Evolutionary conservation across 768 basidiomycete genomes (phyloP).

Genomic region (Trametes punicea): DNA sequence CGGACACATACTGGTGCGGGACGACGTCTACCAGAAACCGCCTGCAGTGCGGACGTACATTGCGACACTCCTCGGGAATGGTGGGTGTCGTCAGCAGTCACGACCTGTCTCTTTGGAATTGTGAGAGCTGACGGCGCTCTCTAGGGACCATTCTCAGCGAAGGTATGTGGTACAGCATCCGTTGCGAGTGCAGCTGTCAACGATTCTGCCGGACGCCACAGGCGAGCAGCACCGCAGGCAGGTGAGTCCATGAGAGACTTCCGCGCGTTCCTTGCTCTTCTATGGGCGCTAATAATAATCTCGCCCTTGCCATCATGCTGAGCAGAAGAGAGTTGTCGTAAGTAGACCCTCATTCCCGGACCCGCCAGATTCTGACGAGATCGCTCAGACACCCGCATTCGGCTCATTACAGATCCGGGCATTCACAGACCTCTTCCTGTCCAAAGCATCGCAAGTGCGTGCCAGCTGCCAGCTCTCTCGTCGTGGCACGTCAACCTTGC

Average conservation of each 20-base stretch:
- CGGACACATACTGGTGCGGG: constrained; percentile 58
- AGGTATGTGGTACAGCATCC: constrained; percentile 19
- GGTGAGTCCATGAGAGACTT: constrained; percentile 20
- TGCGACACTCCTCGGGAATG: constrained; percentile 41
- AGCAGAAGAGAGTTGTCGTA: constrained; percentile 1
- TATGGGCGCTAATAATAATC: neutral
- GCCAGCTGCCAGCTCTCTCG: neutral
- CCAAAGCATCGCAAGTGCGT: constrained; percentile 49
- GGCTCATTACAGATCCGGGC: constrained; percentile 55
- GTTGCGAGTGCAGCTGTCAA: too few relatives aligned
- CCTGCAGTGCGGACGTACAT: constrained; percentile 37
- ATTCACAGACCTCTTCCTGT: constrained; percentile 52
- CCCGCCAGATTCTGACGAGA: too few relatives aligned
- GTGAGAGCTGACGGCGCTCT: neutral
- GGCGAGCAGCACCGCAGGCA: constrained; percentile 38
- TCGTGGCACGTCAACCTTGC: too few relatives aligned
- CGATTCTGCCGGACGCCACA: too few relatives aligned
- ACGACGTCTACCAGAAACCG: constrained; percentile 56
- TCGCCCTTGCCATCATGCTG: neutral
- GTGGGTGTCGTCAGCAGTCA: constrained; percentile 26
- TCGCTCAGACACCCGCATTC: constrained; percentile 61
- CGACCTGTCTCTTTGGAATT: neutral
- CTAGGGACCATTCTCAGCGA: constrained; percentile 49
- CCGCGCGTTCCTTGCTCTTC: neutral
- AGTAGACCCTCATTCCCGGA: neutral